Base-by-base conservation (phyloP, 1,284 basidiomycete species). In the Tylopilus orsonianus region DNA sequence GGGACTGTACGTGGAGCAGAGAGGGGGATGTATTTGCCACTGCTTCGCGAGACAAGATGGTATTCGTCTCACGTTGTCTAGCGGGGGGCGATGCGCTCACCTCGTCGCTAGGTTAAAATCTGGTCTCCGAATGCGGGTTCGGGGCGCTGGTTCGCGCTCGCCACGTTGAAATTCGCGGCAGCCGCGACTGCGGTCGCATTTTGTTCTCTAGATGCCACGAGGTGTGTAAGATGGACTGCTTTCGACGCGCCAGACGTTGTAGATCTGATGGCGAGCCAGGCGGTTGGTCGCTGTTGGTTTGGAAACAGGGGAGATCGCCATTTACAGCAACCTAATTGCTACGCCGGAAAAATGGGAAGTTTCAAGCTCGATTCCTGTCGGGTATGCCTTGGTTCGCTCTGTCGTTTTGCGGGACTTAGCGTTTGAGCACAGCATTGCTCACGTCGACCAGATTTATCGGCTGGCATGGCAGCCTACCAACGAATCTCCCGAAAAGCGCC, bases 41-140 rank as follows among this genome's bases (percentile, higher is more conserved):
- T 1, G 95, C 93, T 1, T 95, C 94, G 5, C 79, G 97, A 38
- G 96, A 99, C 68, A 98, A 96, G 73, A 93, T 87, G n/a, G 93
- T 92, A 55, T 51, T 22, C 29, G 9, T 35, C 3, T 13, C 4
- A 18, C 32, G 14, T 8, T 23, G 12, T 37, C 13, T 23, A n/a
- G n/a, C 13, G 22, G 14, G 26, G 10, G 14, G 10, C 22, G 26
- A 4, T 20, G 18, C 20, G 44, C 14, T 32, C 41, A 51, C 38
- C 57, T 35, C 5, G 18, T 13, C 18, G 13, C 18, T 50, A 90
- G 88, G 84, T 88, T n/a, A 88, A 80, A 62, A 74, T 90, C 35
- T 91, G 88, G 89, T 64, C 71, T 16, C 65, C 66, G 16, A 64
- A 55, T 33, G 27, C 22, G 20, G 61, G 65, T 1, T 56, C 59